A percentile compares a stretch with the other conserved stretches of the same genome.
Evolutionary conservation across 192 early-diverging fungal genomes (phyloP).

Genomic region (Umbelopsis ramanniana): DNA sequence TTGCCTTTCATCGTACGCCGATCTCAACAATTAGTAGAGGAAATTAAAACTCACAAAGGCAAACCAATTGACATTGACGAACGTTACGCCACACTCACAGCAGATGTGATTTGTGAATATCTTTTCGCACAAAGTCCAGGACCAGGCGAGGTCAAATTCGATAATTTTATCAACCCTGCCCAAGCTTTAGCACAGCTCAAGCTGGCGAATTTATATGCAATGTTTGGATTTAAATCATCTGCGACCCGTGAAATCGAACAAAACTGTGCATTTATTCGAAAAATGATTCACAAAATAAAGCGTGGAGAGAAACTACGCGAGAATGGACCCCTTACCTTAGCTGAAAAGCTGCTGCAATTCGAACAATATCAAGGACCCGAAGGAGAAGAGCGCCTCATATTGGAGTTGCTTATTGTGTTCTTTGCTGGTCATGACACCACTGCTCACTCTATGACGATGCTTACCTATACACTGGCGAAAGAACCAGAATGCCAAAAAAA

Average conservation of each 20-base stretch:
- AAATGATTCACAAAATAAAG: not conserved
- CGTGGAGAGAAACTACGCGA: not conserved
- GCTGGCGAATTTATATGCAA: not conserved
- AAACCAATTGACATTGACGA: constrained; percentile 9
- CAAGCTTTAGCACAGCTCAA: not conserved
- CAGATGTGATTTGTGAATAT: constrained; percentile 29
- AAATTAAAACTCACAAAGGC: not conserved
- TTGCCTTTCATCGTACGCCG: constrained; percentile 5
- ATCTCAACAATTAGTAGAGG: not conserved
- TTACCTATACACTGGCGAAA: constrained; percentile 33
- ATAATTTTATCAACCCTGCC: not conserved
- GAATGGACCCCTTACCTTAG: not conserved
- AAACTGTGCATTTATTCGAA: not conserved
- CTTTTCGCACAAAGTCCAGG: constrained; percentile 12
- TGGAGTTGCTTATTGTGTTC: constrained; percentile 46
- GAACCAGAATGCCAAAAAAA: constrained; percentile 34
- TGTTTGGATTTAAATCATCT: not conserved
- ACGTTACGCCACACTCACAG: not conserved
- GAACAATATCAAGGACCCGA: constrained; percentile 1
- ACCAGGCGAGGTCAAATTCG: not conserved
- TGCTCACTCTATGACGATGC: constrained; percentile 36
- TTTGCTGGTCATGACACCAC: constrained; percentile 55
- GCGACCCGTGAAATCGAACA: not conserved
- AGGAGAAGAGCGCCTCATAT: constrained; percentile 25
- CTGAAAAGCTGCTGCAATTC: not conserved